A percentile compares a stretch with the other conserved stretches of the same genome.
These are phyloP conservation scores for Suillus lakei DNA, from an alignment of 768 basidiomycete species.

Conservation along the genomic window DNA sequence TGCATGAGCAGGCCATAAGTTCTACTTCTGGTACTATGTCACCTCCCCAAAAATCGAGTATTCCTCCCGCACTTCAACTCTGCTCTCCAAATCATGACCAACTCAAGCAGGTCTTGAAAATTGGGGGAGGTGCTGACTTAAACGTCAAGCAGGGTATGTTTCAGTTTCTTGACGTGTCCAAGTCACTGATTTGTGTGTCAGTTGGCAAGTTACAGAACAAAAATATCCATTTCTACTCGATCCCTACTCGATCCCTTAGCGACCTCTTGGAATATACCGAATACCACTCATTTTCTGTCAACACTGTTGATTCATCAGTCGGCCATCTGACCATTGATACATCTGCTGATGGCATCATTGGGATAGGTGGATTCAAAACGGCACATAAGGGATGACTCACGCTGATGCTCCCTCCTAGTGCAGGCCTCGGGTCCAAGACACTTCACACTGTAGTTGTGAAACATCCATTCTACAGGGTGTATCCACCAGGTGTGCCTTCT, in stretches of 20 bases:
- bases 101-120: neutral
- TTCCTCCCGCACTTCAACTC: neutral
- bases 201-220: neutral
- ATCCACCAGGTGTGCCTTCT: neutral
- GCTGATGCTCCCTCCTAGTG: neutral
- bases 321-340: neutral
- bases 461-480: neutral
- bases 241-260: neutral
- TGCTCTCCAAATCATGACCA: neutral
- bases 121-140: neutral
- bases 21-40: neutral
- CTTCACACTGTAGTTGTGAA: conserved; percentile 5
- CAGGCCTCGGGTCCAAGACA: neutral
- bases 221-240: neutral
- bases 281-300: neutral
- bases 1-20: neutral
- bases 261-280: neutral
- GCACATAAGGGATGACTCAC: conserved; percentile 2
- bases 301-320: neutral
- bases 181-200: neutral
- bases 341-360: neutral
- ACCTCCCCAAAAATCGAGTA: neutral
- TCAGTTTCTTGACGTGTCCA: neutral
- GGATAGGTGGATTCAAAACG: conserved; percentile 8
- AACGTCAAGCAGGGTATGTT: neutral